Base-by-base conservation (phyloP, 495 filamentous ascomycete genomes). In the Hypoxylon fuscum region DNA sequence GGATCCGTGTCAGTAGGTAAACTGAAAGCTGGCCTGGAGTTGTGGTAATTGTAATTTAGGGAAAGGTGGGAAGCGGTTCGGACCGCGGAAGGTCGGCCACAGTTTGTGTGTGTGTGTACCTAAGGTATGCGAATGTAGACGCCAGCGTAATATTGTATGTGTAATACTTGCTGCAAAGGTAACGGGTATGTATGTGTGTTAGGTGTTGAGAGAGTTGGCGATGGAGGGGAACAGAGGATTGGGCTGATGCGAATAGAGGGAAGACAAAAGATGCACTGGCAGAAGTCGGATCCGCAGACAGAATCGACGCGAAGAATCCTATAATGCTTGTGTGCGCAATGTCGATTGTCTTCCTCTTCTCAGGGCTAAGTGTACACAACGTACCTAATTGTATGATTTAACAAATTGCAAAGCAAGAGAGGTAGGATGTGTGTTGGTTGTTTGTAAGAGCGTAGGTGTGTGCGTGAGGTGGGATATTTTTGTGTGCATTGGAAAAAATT, bases 401-500 rank as follows among this genome's bases (percentile, higher is more conserved):
- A 65, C 46, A 41, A 66, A 53, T 57, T 49, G 55, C 42, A 61
- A 34, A 27, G 47, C 43, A 62, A 66, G 25, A 48, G 60, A 54
- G 48, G 42, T 46, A 58, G 42, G 25, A 58, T 31, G 29, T 48
- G 52, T 57, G 63, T n/a, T n/a, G n/a, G n/a, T n/a, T n/a, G n/a
- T 66, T 61, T 66, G 52, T 25, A 53, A 54, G 52, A 37, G 45
- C 55, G 41, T 49, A 48, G 45, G 52, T 49, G n/a, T 37, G 42
- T 54, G 48, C 41, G 43, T 57, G 63, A 53, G 47, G 43, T 46
- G 40, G 55, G 50, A 46, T 50, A 59, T 52, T 53, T 66, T 66
- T 66, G 51, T 66, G 62, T 61, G 62, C 56, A 66, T 21, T 50
- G 40, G 52, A 50, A 52, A 56, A 62, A 62, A 59, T 27, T 27